Conservation (phyloP, 306 rosid species). For the Ceratonia siliqua region DNA sequence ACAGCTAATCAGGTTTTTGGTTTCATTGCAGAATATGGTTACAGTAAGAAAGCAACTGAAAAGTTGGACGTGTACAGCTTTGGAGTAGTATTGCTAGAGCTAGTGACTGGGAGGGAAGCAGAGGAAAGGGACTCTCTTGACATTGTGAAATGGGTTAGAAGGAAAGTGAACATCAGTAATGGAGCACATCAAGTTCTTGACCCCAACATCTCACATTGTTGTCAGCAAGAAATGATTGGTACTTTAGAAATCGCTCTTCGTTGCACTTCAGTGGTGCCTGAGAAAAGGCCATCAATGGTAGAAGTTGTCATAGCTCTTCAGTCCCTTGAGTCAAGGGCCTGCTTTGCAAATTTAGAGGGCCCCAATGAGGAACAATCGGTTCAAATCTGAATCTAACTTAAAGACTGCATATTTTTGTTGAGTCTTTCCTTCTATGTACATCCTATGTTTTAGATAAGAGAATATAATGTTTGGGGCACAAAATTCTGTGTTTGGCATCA, state of each 20-base stretch:
- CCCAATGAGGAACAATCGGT: slow-evolving; percentile 48
- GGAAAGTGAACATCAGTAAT: slow-evolving; percentile 84
- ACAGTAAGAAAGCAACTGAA: slow-evolving; percentile 73
- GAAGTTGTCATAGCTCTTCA: slow-evolving; percentile 76
- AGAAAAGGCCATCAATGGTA: slow-evolving; percentile 81
- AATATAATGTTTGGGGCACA: too few species aligned
- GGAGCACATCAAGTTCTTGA: slow-evolving; percentile 81
- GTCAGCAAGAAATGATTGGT: slow-evolving; percentile 60
- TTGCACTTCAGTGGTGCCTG: slow-evolving; percentile 90
- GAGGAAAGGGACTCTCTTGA: slow-evolving; percentile 66
- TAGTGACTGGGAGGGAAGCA: slow-evolving; percentile 79
- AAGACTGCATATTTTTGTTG: too few species aligned
- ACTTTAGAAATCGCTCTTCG: slow-evolving; percentile 78
- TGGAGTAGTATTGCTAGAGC: slow-evolving; percentile 89
- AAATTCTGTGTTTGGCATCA: too few species aligned
- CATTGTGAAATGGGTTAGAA: slow-evolving; percentile 87
- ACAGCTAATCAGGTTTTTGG: too few species aligned
- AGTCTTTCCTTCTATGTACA: too few species aligned
- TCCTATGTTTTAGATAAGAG: too few species aligned
- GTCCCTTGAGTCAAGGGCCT: slow-evolving; percentile 49
- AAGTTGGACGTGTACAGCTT: slow-evolving; percentile 84
- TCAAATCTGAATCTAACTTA: too few species aligned
- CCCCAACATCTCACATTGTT: slow-evolving; percentile 49
- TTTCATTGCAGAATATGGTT: slow-evolving; percentile 72
- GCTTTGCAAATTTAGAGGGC: slow-evolving; percentile 38